Conservation (phyloP, 495 filamentous ascomycete genomes). For the Daldinia vernicosa region DNA sequence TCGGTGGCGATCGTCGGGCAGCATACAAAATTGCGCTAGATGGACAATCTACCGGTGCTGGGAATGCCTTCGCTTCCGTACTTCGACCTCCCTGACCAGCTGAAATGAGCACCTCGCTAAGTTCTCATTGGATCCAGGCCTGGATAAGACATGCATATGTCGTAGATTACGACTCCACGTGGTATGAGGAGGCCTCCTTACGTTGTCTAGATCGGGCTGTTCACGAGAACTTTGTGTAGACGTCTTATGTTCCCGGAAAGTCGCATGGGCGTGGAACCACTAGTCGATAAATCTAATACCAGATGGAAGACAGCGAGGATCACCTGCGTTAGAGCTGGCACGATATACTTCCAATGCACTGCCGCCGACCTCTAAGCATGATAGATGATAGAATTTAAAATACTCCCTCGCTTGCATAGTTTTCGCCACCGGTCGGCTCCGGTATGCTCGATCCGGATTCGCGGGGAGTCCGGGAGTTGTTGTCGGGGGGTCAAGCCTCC, state of each 20-base stretch:
- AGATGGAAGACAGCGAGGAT: conserved; percentile 22
- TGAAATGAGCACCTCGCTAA: conserved; percentile 25
- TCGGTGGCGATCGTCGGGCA: conserved; percentile 22
- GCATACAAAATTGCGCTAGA: conserved; percentile 29
- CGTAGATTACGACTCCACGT: conserved; percentile 39
- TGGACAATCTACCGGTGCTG: conserved; percentile 13
- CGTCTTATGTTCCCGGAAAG: conserved; percentile 29
- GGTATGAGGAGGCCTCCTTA: conserved; percentile 34
- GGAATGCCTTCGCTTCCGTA: conserved; percentile 17
- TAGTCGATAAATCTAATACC: conserved; percentile 20
- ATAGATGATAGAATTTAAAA: neutral
- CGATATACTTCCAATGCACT: conserved; percentile 4
- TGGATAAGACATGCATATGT: conserved; percentile 41
- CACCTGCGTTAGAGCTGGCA: conserved; percentile 9
- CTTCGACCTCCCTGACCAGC: conserved; percentile 33
- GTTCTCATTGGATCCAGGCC: conserved; percentile 27
- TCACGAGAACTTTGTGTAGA: conserved; percentile 19
- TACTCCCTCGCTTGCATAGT: neutral
- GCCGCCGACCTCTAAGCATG: neutral
- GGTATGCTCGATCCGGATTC: conserved; percentile 14
- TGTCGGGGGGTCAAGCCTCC: conserved; percentile 40
- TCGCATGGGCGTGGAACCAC: conserved; percentile 32
- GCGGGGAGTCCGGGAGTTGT: conserved; percentile 23
- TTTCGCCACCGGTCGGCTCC: conserved; percentile 24
- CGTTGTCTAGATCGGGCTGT: conserved; percentile 33